A percentile compares a stretch with the other conserved stretches of the same genome.
These are phyloP conservation scores for Lobosporangium transversale DNA, from an alignment of 192 early-diverging fungal genomes.

Conservation along the genomic window DNA sequence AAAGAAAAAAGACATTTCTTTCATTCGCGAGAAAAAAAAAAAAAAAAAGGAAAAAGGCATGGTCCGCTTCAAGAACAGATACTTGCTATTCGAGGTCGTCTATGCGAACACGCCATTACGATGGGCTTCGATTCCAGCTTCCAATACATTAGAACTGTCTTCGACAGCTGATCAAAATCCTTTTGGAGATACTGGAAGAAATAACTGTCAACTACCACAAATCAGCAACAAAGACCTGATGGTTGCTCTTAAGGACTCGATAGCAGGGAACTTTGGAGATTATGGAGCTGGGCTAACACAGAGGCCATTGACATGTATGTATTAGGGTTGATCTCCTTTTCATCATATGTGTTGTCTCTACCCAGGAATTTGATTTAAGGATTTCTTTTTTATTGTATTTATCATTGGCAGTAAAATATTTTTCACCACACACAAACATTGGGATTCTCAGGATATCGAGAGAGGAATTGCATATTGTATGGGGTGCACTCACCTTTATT, in stretches of 20 bases:
- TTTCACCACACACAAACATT: slow-evolving; percentile 57
- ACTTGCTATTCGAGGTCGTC: slow-evolving; percentile 59
- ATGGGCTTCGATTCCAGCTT: slow-evolving; percentile 27
- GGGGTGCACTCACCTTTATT: slow-evolving; percentile 60
- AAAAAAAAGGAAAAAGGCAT: no score
- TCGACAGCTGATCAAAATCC: slow-evolving; percentile 15
- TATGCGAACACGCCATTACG: slow-evolving; percentile 44
- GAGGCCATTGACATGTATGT: slow-evolving; percentile 50
- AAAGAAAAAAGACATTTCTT: no score
- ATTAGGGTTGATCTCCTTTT: no score
- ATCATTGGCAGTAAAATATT: slow-evolving; percentile 68
- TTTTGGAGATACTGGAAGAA: slow-evolving; percentile 48
- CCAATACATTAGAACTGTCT: background rate
- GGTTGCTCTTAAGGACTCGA: slow-evolving; percentile 48
- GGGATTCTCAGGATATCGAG: slow-evolving; percentile 57
- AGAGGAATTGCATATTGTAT: slow-evolving; percentile 55
- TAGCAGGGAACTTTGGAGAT: slow-evolving; percentile 60
- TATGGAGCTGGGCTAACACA: slow-evolving; percentile 52
- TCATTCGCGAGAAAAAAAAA: no score
- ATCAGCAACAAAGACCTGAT: slow-evolving; percentile 46
- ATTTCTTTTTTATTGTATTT: no score
- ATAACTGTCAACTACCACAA: slow-evolving; percentile 38
- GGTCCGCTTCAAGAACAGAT: slow-evolving; percentile 66
- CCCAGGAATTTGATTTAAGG: no score
- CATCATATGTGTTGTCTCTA: no score